Evolutionary conservation across 2,329 filamentous ascomycete species (phyloP), one percentile per base, ranked within the genome.

Genomic region (Botryotinia narcissicola): DNA sequence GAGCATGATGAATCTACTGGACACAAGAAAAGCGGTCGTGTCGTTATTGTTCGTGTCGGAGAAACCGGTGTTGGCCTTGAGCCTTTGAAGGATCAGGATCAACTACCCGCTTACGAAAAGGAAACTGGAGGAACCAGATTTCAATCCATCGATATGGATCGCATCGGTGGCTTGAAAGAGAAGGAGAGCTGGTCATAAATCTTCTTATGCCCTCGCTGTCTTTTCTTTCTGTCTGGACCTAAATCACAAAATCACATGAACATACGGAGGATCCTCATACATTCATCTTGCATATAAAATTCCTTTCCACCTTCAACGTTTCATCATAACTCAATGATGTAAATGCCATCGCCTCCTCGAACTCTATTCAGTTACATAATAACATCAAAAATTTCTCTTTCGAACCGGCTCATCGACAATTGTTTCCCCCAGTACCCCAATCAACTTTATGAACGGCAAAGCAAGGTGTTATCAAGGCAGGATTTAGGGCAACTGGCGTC

Each of bases 161-260:
- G 93, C 77, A 97, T 98, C 81, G 96, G 96, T 70, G 96, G 96
- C 22, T 85, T 98, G 78, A 97, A 95, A 84, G 96, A 98, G 87
- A 97, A 97, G 87, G 73, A 75, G 66, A 62, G 73, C n/a, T 79
- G 77, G 75, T 78, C 76, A 74, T 79, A 77, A 71, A 62, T 46
- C 12, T 40, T 35, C 57, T 25, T 18, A 40, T 42, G 59, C 48
- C 29, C 18, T 61, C n/a, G 16, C 32, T 57, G 54, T 42, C 60
- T 70, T 67, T 70, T 67, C 57, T 62, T 73, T 48, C 20, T 20
- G 5, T 60, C 51, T 60, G 67, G 67, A 60, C 48, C 67, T 12
- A 37, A 32, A 37, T 42, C n/a, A 8, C 62, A 42, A 42, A 35
- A 64, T 64, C 60, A 66, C 51, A 57, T 66, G 60, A 64, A 72